These are phyloP conservation scores for Adiantum capillusveneris DNA, from an alignment of 75 land plant genomes.

Conservation along the genomic window DNA sequence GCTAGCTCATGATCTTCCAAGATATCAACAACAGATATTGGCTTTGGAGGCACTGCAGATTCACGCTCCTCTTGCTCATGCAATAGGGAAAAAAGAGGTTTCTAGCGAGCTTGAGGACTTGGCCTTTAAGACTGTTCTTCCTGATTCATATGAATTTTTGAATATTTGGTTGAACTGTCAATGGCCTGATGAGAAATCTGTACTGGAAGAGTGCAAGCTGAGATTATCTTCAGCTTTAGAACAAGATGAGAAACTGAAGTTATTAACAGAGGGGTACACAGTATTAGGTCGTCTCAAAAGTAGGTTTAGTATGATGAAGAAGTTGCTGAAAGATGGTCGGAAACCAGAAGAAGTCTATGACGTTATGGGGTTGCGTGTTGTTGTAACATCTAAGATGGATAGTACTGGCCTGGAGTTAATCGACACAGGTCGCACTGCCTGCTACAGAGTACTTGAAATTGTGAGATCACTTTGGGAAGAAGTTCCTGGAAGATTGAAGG, in stretches of 20 bases:
- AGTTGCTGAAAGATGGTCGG: slow-evolving; percentile 83
- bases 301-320: slow-evolving; percentile 96
- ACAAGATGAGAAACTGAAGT: slow-evolving; percentile 37
- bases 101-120: slow-evolving; percentile 88
- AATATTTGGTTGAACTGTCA: slow-evolving; percentile 71
- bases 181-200: slow-evolving; percentile 39
- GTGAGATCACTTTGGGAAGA: slow-evolving; percentile 67
- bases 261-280: slow-evolving; percentile 41
- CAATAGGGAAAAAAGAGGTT: slow-evolving; percentile 57
- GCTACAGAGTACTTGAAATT: slow-evolving; percentile 69
- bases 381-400: slow-evolving; percentile 39
- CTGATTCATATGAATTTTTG: slow-evolving; percentile 70
- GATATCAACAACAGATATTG: slow-evolving; percentile 65
- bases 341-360: slow-evolving; percentile 84
- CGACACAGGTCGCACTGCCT: slow-evolving; percentile 54
- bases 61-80: slow-evolving; percentile 93
- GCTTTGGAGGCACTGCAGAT: slow-evolving; percentile 82
- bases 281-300: slow-evolving; percentile 83
- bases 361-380: slow-evolving; percentile 65
- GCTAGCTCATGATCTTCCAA: slow-evolving; percentile 52
- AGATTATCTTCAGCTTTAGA: slow-evolving; percentile 42
- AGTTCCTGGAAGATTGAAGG: slow-evolving; percentile 74
- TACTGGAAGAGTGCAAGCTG: slow-evolving; percentile 55
- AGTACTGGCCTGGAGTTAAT: slow-evolving; percentile 10
- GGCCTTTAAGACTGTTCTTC: slow-evolving; percentile 77